A percentile compares a stretch with the other conserved stretches of the same genome.
phyloP scores from a whole-genome alignment of 352 stramenopile genomes.

The Elongisporangium anandrum region DNA sequence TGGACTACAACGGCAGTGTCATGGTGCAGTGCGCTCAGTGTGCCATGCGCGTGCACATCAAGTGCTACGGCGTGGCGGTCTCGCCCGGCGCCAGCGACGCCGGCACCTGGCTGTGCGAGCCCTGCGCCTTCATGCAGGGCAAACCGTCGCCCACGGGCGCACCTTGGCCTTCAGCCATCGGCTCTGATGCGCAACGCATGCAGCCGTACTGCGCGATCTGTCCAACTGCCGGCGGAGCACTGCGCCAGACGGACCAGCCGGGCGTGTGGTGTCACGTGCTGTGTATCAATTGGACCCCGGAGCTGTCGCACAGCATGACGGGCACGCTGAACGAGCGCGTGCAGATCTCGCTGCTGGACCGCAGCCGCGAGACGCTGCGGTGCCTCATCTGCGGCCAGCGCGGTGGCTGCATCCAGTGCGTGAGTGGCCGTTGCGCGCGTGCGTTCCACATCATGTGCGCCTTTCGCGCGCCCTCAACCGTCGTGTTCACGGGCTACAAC shows the following conservation, averaged over 20 bases:
- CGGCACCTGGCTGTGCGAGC: conserved; percentile 61
- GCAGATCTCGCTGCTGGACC: conserved; percentile 59
- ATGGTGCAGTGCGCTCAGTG: conserved; percentile 65
- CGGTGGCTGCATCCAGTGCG: conserved; percentile 85
- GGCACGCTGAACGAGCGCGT: conserved; percentile 58
- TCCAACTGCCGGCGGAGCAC: conserved; percentile 56
- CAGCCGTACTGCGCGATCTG: conserved; percentile 64
- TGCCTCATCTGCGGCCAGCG: conserved; percentile 81
- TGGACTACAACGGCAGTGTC: conserved; percentile 52
- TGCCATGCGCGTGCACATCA: conserved; percentile 63
- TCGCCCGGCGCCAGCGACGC: conserved; percentile 13
- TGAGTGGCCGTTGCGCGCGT: conserved; percentile 75
- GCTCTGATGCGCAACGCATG: conserved; percentile 11
- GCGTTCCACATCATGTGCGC: conserved; percentile 84
- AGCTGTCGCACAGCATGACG: conserved; percentile 69
- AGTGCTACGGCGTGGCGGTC: conserved; percentile 70
- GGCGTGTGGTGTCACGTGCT: conserved; percentile 79
- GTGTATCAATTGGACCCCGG: conserved; percentile 85
- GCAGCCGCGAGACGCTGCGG: conserved; percentile 62
- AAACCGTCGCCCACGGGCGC: not conserved
- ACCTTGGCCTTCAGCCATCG: not conserved
- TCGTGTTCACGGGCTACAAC: conserved; percentile 85
- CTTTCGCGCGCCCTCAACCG: conserved; percentile 55
- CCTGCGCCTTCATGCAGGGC: conserved; percentile 37
- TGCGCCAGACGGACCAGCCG: conserved; percentile 56